phyloP scores from a whole-genome alignment of 2,329 filamentous ascomycete species.

The Phoma herbarum region DNA sequence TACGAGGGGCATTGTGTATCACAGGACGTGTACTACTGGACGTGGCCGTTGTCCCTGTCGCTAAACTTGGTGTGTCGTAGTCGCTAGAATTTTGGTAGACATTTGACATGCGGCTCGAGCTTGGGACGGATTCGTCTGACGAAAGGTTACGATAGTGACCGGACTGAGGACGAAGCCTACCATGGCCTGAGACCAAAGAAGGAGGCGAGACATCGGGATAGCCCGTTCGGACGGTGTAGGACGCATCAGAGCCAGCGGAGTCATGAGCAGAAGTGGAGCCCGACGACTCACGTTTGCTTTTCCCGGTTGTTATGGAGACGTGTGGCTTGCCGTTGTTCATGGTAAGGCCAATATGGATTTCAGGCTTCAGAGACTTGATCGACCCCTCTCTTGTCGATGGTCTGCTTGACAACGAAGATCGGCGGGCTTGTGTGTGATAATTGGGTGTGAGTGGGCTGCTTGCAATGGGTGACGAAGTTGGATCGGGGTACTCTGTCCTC shows the following conservation, averaged over 20 bases:
- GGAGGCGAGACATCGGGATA: constrained; percentile 41
- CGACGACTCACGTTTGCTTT: constrained; percentile 34
- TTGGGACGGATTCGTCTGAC: constrained; percentile 41
- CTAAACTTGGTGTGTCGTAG: constrained; percentile 37
- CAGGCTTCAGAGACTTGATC: constrained; percentile 32
- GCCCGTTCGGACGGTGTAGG: constrained; percentile 44
- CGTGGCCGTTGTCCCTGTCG: constrained; percentile 14
- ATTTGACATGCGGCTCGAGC: constrained; percentile 41
- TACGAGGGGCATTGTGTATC: constrained; percentile 35
- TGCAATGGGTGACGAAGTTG: constrained; percentile 41
- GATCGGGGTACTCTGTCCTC: constrained; percentile 41
- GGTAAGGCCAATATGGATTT: constrained; percentile 43
- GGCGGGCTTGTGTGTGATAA: constrained; percentile 34
- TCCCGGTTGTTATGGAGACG: constrained; percentile 31
- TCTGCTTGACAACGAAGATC: constrained; percentile 35
- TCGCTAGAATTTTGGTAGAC: constrained; percentile 43
- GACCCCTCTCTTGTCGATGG: constrained; percentile 39
- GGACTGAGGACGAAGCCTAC: constrained; percentile 29
- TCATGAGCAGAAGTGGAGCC: constrained; percentile 37
- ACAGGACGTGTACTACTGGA: constrained; percentile 36
- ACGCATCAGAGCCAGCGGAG: constrained; percentile 43
- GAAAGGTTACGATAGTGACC: constrained; percentile 38
- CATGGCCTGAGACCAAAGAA: constrained; percentile 23
- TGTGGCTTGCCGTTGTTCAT: constrained; percentile 38
- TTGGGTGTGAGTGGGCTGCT: constrained; percentile 43